These are phyloP conservation scores for Scheffersomyces quercinus DNA, from an alignment of 1,139 yeast species.

Conservation along the genomic window DNA sequence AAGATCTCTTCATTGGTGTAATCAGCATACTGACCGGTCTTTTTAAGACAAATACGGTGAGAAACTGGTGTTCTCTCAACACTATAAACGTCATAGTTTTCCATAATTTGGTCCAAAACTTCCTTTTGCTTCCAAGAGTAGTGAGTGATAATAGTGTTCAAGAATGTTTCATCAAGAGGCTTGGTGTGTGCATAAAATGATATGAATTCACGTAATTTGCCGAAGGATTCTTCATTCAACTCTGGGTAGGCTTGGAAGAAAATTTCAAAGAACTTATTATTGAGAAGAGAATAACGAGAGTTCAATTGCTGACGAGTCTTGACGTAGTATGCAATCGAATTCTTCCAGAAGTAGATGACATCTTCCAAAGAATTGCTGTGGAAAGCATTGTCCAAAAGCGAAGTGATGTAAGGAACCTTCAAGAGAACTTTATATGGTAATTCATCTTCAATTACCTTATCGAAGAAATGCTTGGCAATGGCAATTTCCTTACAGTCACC, in stretches of 20 bases:
- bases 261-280: conserved; percentile 65
- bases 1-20: conserved; percentile 58
- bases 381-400: conserved; percentile 66
- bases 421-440: conserved; percentile 73
- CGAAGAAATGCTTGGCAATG: conserved; percentile 72
- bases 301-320: conserved; percentile 36
- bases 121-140: conserved; percentile 68
- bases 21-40: conserved; percentile 61
- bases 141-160: conserved; percentile 74
- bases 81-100: conserved; percentile 59
- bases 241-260: conserved; percentile 63
- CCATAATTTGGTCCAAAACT: conserved; percentile 64
- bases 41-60: conserved; percentile 73
- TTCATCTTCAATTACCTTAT: conserved; percentile 63
- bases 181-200: conserved; percentile 56
- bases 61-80: conserved; percentile 70
- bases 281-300: conserved; percentile 67
- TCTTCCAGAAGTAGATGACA: conserved; percentile 64
- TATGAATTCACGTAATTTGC: conserved; percentile 58
- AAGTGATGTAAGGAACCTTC: conserved; percentile 75
- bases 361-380: conserved; percentile 56
- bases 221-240: conserved; percentile 57
- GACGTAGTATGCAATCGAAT: conserved; percentile 60
- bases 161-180: conserved; percentile 70
- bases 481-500: conserved; percentile 76